phyloP scores from a whole-genome alignment of 164 flowering plant genomes.

The Nelumbo lutea region DNA sequence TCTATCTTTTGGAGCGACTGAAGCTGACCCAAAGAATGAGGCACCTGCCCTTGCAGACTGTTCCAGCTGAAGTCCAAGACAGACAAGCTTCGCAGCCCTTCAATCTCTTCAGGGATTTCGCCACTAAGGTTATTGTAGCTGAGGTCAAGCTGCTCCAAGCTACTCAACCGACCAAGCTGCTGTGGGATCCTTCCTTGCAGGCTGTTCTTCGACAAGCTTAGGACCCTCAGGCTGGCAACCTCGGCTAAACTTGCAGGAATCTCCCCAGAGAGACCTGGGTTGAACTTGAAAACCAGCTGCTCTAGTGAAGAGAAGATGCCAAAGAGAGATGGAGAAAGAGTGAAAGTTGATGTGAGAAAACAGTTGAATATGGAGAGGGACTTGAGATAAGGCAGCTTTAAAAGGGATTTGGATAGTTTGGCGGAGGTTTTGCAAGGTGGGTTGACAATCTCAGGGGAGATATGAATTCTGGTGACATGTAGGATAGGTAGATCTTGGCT shows the following conservation, averaged over 20 bases:
- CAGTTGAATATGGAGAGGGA: constrained; percentile 42
- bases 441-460: constrained; percentile 35
- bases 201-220: constrained; percentile 42
- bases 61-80: constrained; percentile 47
- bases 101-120: constrained; percentile 37
- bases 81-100: constrained; percentile 32
- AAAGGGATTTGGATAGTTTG: constrained; percentile 30
- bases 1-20: constrained; percentile 40
- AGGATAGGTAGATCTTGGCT: constrained; percentile 28
- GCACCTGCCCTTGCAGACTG: constrained; percentile 26
- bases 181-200: constrained; percentile 38
- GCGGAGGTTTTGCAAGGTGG: constrained; percentile 46
- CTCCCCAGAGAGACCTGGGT: constrained; percentile 37
- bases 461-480: constrained; percentile 47
- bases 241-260: constrained; percentile 34
- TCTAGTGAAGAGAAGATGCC: constrained; percentile 34
- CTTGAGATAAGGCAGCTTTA: constrained; percentile 35
- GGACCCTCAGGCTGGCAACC: constrained; percentile 21
- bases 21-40: constrained; percentile 35
- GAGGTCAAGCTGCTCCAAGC: constrained; percentile 43
- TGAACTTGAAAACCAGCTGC: constrained; percentile 35
- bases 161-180: constrained; percentile 25
- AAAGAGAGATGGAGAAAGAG: constrained; percentile 30
- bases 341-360: constrained; percentile 27
- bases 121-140: constrained; percentile 49